Conservation (phyloP, 148 eudicot genomes). For the Hydrangea macrophylla region DNA sequence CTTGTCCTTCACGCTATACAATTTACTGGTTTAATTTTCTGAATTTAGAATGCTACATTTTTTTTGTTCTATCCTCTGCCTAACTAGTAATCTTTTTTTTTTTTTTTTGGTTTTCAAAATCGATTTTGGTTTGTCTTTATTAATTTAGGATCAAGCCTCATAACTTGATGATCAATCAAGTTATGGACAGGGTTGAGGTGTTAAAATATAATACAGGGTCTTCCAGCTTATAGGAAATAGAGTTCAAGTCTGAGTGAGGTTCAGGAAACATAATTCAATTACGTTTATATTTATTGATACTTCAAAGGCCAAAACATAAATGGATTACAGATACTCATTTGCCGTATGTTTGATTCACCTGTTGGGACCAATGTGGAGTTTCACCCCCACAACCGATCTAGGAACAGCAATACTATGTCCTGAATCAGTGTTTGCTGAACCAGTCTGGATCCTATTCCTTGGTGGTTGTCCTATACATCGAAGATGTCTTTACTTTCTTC, state of each 20-base stretch:
- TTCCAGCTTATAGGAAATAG: too few relatives aligned
- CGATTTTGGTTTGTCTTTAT: too few relatives aligned
- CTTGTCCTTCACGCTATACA: background rate
- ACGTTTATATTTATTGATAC: too few relatives aligned
- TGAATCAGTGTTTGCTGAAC: background rate
- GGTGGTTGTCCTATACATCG: background rate
- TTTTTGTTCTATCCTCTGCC: background rate
- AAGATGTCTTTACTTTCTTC: background rate
- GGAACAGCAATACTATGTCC: background rate
- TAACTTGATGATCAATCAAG: background rate
- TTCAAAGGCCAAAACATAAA: too few relatives aligned
- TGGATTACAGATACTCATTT: too few relatives aligned
- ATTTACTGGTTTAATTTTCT: background rate
- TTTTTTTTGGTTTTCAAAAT: background rate
- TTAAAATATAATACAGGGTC: too few relatives aligned
- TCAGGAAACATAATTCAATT: too few relatives aligned
- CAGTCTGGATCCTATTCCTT: background rate
- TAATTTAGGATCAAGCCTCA: background rate
- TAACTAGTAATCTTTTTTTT: too few relatives aligned
- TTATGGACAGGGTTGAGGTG: background rate
- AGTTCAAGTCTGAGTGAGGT: too few relatives aligned
- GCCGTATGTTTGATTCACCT: too few relatives aligned
- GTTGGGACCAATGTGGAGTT: background rate
- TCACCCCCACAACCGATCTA: background rate
- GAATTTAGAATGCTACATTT: background rate